phyloP scores from a whole-genome alignment of 768 basidiomycete genomes.

The Cantharellus anzutake region DNA sequence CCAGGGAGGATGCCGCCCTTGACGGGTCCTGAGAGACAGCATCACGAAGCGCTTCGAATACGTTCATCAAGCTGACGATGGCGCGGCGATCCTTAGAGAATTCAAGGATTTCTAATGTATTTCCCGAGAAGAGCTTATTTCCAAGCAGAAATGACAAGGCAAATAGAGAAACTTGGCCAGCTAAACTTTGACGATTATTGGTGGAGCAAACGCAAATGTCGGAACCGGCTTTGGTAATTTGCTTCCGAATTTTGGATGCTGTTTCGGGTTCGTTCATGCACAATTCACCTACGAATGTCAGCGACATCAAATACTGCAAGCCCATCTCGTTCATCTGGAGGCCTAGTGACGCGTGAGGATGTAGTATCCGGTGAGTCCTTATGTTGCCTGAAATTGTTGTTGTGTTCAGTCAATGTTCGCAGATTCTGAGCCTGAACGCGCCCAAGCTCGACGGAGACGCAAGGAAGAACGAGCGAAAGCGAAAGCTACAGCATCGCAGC shows the following conservation, averaged over 20 bases:
- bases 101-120: background rate
- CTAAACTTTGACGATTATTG: background rate
- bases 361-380: too few species aligned
- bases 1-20: slow-evolving; percentile 27
- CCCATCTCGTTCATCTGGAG: too few species aligned
- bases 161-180: background rate
- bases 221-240: background rate
- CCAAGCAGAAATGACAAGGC: background rate
- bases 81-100: background rate
- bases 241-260: background rate
- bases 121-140: background rate
- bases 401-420: background rate
- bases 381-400: background rate
- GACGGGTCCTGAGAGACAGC: slow-evolving; percentile 57
- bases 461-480: background rate
- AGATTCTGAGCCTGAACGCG: slow-evolving; percentile 1
- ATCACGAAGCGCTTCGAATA: slow-evolving; percentile 43
- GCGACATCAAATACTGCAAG: background rate
- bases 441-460: background rate
- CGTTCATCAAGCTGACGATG: slow-evolving; percentile 20
- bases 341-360: too few species aligned
- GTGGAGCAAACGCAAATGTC: background rate
- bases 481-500: background rate
- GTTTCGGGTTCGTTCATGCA: too few species aligned
- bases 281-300: too few species aligned